Evolutionary conservation across 306 rosid species (phyloP).

Genomic region (Fragaria nilgerrensis): DNA sequence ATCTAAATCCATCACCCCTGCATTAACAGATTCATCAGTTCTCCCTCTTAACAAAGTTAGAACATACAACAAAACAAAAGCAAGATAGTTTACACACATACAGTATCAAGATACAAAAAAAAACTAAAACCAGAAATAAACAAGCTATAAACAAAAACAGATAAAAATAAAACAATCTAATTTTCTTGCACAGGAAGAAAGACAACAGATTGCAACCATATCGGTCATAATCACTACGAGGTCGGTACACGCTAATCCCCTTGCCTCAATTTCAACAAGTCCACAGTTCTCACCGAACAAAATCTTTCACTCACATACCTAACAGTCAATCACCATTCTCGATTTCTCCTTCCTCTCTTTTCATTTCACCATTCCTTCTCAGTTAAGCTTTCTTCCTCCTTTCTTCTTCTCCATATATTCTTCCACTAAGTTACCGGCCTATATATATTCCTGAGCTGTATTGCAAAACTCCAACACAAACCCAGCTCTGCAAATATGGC

Average conservation of each 20-base stretch:
- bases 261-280: background rate
- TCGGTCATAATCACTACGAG: background rate
- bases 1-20: no score
- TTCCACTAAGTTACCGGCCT: background rate
- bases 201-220: no score
- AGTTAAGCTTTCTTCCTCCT: background rate
- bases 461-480: background rate
- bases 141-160: no score
- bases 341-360: constrained; percentile 2
- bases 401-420: background rate
- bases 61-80: no score
- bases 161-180: no score
- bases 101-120: no score
- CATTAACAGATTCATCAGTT: no score
- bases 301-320: background rate
- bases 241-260: background rate
- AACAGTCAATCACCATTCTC: constrained; percentile 19
- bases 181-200: no score
- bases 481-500: constrained; percentile 24
- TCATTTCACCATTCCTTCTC: background rate
- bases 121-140: no score
- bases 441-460: background rate
- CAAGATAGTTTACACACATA: no score
- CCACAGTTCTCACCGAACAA: background rate
- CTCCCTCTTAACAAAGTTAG: no score